phyloP scores from a whole-genome alignment of 805 yeast genomes.

The Limtongia smithiae region DNA sequence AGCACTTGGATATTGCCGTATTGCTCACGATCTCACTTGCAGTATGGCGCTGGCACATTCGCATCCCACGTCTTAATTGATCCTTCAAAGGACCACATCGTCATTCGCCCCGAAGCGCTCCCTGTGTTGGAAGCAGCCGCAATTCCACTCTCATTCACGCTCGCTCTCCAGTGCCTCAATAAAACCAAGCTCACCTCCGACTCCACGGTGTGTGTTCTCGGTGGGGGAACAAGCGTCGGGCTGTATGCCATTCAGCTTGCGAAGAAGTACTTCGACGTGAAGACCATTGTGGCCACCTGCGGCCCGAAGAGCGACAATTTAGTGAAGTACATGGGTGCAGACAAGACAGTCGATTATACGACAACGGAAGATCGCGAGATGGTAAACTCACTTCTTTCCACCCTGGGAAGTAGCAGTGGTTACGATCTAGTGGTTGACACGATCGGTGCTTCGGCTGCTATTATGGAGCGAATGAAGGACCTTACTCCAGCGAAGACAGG shows the following conservation, averaged over 20 bases:
- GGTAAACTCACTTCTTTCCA: constrained; percentile 29
- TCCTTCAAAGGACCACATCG: constrained; percentile 49
- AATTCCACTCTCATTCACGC: constrained; percentile 59
- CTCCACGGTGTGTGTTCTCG: constrained; percentile 58
- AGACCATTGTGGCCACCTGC: constrained; percentile 55
- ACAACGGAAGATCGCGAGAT: constrained; percentile 39
- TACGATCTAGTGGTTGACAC: constrained; percentile 66
- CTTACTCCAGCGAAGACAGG: constrained; percentile 45
- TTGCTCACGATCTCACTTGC: background rate
- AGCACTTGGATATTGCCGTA: background rate
- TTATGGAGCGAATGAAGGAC: constrained; percentile 46
- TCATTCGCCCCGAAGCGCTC: constrained; percentile 48
- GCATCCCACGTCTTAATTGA: constrained; percentile 55
- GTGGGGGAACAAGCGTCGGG: constrained; percentile 74
- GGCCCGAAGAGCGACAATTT: constrained; percentile 47
- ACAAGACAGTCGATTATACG: constrained; percentile 55
- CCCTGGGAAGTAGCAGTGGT: constrained; percentile 29
- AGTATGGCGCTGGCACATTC: constrained; percentile 53
- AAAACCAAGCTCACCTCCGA: constrained; percentile 42
- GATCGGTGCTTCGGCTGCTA: constrained; percentile 55
- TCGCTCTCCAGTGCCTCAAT: constrained; percentile 50
- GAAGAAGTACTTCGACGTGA: constrained; percentile 46
- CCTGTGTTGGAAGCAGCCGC: constrained; percentile 59
- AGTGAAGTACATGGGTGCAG: constrained; percentile 55
- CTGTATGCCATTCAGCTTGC: constrained; percentile 54